Evolutionary conservation across 768 basidiomycete species (phyloP), one percentile per base, ranked within the genome.

Genomic region (Mycena maculata): DNA sequence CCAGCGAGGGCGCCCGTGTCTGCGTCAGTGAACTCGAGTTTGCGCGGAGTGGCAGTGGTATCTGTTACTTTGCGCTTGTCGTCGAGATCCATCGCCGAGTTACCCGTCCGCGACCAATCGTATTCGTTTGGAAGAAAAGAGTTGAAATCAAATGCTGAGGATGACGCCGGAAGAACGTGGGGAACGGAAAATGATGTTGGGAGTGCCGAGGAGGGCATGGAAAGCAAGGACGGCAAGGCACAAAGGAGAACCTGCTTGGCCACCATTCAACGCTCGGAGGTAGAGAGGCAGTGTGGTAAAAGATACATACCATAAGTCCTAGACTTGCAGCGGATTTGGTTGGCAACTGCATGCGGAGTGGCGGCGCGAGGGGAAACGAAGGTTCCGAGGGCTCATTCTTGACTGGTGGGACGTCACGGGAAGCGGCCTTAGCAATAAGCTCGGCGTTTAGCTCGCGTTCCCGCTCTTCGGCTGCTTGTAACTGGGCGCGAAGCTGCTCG

Each of bases 161-260:
- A 78, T 31, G 85, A 78, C 23, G 83, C 70, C 27, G 83, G 77
- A 62, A 83, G 77, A 20, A 87, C 79, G 30, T 83, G 78, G 27
- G 90, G 86, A 63, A 88, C 77, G 27, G 87, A 84, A 75, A 90
- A 88, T 68, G 83, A 83, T 49, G 86, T 83, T 53, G 88, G 87
- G 15, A 88, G 71, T 27, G 85, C 72, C 23, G 84, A 81, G 67
- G 87, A 79, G 54, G 90, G 85, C 80, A 92, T 82, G 23, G 92
- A 89, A 58, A 93, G 84, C 47, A 94, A 84, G 23, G 89, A 87
- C 18, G 92, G 92, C 28, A 94, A 84, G 3, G 91, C 91, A 72
- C 91, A 93, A 47, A 93, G 84, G 49, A 94, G 85, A 72, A 92
- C 91, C 88, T 92, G 82, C 79, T 80, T 82, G 60, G 25, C 67